Evolutionary conservation across 768 basidiomycete genomes (phyloP).

Genomic region (Mycena venus): DNA sequence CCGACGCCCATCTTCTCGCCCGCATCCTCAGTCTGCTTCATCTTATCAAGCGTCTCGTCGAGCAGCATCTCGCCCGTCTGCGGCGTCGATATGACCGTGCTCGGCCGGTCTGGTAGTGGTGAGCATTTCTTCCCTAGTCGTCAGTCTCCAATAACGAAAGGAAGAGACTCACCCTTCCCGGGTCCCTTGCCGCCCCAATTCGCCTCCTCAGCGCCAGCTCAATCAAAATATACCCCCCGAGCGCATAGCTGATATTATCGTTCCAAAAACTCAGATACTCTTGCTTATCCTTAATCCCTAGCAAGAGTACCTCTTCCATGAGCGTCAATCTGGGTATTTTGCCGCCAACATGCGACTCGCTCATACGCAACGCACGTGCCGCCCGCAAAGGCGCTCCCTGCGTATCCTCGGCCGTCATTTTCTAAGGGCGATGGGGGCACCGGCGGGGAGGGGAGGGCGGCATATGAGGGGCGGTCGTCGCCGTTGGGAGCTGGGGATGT

Average conservation of each 20-base stretch:
- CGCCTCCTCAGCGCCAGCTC: slow-evolving; percentile 95
- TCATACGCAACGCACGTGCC: slow-evolving; percentile 86
- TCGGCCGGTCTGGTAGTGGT: slow-evolving; percentile 24
- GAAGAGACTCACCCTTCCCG: slow-evolving; percentile 40
- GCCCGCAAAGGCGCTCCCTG: too few species aligned
- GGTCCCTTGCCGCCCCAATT: slow-evolving; percentile 91
- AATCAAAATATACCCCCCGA: too few species aligned
- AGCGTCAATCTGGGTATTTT: slow-evolving; percentile 88
- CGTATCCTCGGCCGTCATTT: too few species aligned
- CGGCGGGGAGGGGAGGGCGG: too few species aligned
- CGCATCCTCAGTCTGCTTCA: too few species aligned
- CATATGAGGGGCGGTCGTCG: background rate
- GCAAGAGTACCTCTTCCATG: slow-evolving; percentile 96
- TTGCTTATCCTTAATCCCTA: slow-evolving; percentile 97
- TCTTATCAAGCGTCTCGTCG: too few species aligned
- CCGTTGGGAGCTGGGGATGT: background rate
- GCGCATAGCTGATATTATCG: too few species aligned
- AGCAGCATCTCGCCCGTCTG: too few species aligned
- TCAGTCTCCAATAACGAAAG: background rate
- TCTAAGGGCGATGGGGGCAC: too few species aligned
- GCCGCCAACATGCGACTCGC: too few species aligned
- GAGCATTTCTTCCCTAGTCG: slow-evolving; percentile 10
- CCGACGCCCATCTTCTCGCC: too few species aligned
- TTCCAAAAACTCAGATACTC: too few species aligned
- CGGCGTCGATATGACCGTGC: slow-evolving; percentile 28